Percentiles rank a stretch among this genome's conserved stretches.
phyloP scores from a whole-genome alignment of 208 protist species.

The Blechomonas ayalai region DNA sequence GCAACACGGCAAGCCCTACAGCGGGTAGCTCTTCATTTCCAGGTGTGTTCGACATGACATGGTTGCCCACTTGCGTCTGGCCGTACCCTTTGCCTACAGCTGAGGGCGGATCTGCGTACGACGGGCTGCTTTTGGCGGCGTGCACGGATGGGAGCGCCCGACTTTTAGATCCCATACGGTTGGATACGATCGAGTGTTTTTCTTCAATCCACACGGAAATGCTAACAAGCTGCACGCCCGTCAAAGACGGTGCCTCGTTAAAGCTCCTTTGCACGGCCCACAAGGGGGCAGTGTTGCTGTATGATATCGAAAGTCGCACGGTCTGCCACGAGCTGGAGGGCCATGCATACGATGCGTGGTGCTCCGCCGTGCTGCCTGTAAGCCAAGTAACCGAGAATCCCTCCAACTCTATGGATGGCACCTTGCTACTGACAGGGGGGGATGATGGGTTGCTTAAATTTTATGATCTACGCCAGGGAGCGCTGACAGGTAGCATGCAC shows the following conservation, averaged over 20 bases:
- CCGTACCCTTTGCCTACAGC: neutral
- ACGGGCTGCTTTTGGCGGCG: conserved; percentile 19
- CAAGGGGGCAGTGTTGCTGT: conserved; percentile 45
- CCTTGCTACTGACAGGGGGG: conserved; percentile 51
- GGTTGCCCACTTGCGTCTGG: conserved; percentile 6
- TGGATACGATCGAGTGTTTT: conserved; percentile 16
- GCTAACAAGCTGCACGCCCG: conserved; percentile 66
- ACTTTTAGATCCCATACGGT: conserved; percentile 17
- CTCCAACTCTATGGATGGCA: neutral
- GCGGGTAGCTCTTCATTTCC: conserved; percentile 13
- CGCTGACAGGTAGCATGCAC: conserved; percentile 18
- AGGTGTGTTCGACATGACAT: conserved; percentile 61
- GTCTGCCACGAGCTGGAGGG: conserved; percentile 28
- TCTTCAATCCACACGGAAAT: conserved; percentile 45
- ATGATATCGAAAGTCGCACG: conserved; percentile 14
- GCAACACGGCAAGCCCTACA: neutral
- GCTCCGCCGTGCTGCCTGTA: conserved; percentile 36
- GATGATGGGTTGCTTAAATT: conserved; percentile 71
- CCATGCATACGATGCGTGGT: conserved; percentile 86
- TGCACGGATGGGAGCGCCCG: conserved; percentile 73
- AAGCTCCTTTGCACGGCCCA: conserved; percentile 66
- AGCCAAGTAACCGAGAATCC: conserved; percentile 4
- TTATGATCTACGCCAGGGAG: conserved; percentile 35
- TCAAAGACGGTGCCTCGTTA: conserved; percentile 9
- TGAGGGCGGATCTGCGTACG: neutral